These are phyloP conservation scores for Phytophthora boehmeriae DNA, from an alignment of 352 stramenopile genomes.

Conservation along the genomic window DNA sequence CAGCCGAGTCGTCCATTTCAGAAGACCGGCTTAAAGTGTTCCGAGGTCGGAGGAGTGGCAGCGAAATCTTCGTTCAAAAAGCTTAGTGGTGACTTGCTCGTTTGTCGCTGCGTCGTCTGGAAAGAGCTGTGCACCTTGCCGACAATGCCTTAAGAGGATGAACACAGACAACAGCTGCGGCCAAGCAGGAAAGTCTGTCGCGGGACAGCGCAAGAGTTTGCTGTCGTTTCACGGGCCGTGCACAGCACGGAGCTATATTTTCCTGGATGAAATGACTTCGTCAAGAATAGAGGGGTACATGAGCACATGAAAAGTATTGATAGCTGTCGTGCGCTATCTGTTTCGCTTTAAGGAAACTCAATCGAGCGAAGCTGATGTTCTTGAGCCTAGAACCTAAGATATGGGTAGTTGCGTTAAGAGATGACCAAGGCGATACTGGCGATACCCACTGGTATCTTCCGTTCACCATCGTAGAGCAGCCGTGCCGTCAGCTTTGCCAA, in stretches of 20 bases:
- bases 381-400: too few species aligned
- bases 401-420: too few species aligned
- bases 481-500: conserved; percentile 7
- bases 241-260: conserved; percentile 1
- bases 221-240: conserved; percentile 32
- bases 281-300: conserved; percentile 31
- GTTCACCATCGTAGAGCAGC: conserved; percentile 18
- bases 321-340: conserved; percentile 7
- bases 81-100: conserved; percentile 12
- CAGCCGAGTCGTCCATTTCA: conserved; percentile 61
- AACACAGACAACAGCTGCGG: background rate
- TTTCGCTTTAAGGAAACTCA: too few species aligned
- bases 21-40: conserved; percentile 20
- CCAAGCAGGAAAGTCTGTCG: background rate
- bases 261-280: background rate
- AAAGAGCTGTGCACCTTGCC: conserved; percentile 12
- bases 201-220: conserved; percentile 7
- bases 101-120: conserved; percentile 13
- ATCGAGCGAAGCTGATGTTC: too few species aligned
- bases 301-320: conserved; percentile 18
- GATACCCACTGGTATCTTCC: conserved; percentile 18
- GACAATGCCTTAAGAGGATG: background rate
- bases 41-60: conserved; percentile 41
- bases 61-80: conserved; percentile 47
- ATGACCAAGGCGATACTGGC: too few species aligned